Evolutionary conservation across 2,329 filamentous ascomycete genomes (phyloP).

Genomic region (Ophiostoma novo-ulmi): DNA sequence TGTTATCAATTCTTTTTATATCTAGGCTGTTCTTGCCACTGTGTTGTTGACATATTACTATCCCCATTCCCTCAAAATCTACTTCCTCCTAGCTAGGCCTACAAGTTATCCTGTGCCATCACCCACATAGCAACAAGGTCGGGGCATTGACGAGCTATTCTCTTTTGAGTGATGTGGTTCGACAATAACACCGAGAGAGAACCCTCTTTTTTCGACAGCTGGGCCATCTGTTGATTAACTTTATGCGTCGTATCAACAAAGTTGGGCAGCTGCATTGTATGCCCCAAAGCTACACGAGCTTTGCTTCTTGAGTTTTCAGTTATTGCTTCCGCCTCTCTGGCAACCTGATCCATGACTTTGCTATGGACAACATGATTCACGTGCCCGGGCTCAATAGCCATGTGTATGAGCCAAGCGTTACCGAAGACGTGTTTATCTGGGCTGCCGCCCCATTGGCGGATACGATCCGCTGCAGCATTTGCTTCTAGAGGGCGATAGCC

Average conservation of each 20-base stretch:
- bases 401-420: slow-evolving; percentile 27
- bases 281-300: neutral
- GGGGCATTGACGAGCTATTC: slow-evolving; percentile 28
- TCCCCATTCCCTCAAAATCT: neutral
- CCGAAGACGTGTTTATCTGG: slow-evolving; percentile 27
- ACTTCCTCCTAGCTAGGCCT: too few species aligned
- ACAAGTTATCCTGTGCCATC: slow-evolving; percentile 27
- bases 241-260: slow-evolving; percentile 15
- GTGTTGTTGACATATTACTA: neutral
- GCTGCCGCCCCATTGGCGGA: slow-evolving; percentile 25
- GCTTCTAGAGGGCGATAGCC: slow-evolving; percentile 26
- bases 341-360: slow-evolving; percentile 21
- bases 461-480: slow-evolving; percentile 19
- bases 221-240: slow-evolving; percentile 25
- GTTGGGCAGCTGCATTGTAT: too few species aligned
- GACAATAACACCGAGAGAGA: slow-evolving; percentile 27
- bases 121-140: slow-evolving; percentile 29
- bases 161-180: slow-evolving; percentile 28
- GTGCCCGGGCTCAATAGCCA: slow-evolving; percentile 25
- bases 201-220: slow-evolving; percentile 17
- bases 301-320: neutral
- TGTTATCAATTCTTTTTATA: neutral
- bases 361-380: slow-evolving; percentile 22
- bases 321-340: slow-evolving; percentile 2
- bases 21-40: neutral